These are phyloP conservation scores for Echites panduratus DNA, from an alignment of 257 asterid species.

Conservation along the genomic window DNA sequence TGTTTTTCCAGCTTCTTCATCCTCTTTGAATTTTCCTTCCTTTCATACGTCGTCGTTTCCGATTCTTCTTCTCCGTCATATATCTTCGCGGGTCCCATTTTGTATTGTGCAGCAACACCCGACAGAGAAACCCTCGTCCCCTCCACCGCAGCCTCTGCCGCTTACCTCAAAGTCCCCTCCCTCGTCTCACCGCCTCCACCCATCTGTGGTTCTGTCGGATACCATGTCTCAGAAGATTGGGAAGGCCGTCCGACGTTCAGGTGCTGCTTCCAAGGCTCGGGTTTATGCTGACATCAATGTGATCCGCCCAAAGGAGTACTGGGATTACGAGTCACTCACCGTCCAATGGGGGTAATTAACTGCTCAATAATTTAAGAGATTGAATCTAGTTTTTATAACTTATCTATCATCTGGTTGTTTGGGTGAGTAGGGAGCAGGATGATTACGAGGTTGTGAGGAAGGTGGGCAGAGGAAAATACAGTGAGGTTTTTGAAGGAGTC, in stretches of 20 bases:
- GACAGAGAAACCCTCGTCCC: conserved; percentile 10
- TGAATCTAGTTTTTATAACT: not conserved
- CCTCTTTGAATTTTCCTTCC: conserved; percentile 15
- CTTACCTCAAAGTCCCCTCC: conserved; percentile 21
- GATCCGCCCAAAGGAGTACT: conserved; percentile 81
- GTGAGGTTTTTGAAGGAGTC: conserved; percentile 92
- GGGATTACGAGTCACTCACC: conserved; percentile 86
- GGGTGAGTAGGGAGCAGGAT: conserved; percentile 71
- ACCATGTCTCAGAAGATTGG: conserved; percentile 89
- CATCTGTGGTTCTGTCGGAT: conserved; percentile 29
- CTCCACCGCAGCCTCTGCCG: conserved; percentile 10
- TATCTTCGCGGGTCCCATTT: conserved; percentile 28
- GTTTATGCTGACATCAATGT: conserved; percentile 78
- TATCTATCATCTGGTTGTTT: conserved; percentile 21
- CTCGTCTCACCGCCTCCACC: conserved; percentile 27
- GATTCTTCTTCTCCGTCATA: conserved; percentile 29
- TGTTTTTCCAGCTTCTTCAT: conserved; percentile 4
- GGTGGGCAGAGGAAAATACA: conserved; percentile 94
- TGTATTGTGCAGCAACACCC: conserved; percentile 16
- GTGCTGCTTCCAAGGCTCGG: conserved; percentile 79
- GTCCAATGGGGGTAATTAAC: conserved; percentile 93
- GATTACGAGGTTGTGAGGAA: conserved; percentile 92
- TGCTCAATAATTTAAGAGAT: not conserved
- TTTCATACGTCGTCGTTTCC: conserved; percentile 16
- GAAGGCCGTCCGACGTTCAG: conserved; percentile 79